Evolutionary conservation across 2,329 filamentous ascomycete species (phyloP), one percentile per base, ranked within the genome.

Genomic region (Fonsecaea erecta): DNA sequence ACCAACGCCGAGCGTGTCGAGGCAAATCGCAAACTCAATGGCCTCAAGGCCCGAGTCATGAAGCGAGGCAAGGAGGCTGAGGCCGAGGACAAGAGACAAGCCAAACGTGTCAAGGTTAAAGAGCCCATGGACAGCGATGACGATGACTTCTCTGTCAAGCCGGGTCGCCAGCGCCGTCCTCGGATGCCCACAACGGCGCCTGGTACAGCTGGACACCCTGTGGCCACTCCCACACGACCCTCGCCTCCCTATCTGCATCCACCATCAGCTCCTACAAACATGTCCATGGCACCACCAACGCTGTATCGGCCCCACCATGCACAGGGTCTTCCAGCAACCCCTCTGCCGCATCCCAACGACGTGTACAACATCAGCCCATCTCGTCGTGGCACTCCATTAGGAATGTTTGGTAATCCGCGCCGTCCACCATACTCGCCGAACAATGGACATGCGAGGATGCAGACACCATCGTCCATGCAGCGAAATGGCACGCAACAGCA

Each of bases 11-110:
- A 68, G 67, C 71, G 75, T 34, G 74, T 77, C 24, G 63, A 72
- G n/a, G 66, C 73, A 2, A 78, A 77, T 66, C 74, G 75, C 46
- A 70, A 62, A 3, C 62, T 77, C 21, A 78, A 77, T 63, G 70
- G 69, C 28, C 70, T 72, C 46, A 78, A 78, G 65, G 74, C 73
- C 4, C 67, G 70, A 46, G 64, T 73, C 12, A 77, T 78, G 71
- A 73, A 70, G 40, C 68, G 69, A 16, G 76, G 75, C n/a, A 77
- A 76, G 63, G 58, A 71, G 46, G 71, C 68, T 2, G 58, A 71
- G 11, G 70, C 62, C 16, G 62, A 65, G 30, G 64, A 69, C 7
- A n/a, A 56, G 34, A 40, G 61, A 21, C 26, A 48, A 2, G 40
- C 30, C 26, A 67, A 63, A 43, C 65, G 62, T 32, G 6, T 9